Evolutionary conservation across 2,329 filamentous ascomycete genomes (phyloP).

Genomic region (Plectosphaerella cucumerina): DNA sequence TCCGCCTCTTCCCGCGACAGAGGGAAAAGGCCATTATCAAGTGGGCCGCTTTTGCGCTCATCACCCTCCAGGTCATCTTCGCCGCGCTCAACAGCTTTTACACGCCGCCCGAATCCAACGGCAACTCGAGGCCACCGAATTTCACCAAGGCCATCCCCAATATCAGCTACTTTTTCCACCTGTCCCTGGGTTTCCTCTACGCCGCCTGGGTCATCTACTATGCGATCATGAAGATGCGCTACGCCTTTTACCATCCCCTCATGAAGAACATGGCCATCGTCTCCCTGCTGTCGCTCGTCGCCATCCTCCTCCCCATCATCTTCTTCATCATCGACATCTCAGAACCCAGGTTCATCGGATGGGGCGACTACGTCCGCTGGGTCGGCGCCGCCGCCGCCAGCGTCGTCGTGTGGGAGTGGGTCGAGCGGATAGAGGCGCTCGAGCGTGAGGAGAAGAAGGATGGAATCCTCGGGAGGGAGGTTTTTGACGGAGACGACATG

Average conservation of each 20-base stretch:
- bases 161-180: constrained; percentile 83
- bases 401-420: constrained; percentile 98
- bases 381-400: constrained; percentile 92
- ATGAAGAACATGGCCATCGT: constrained; percentile 88
- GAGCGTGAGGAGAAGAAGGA: constrained; percentile 94
- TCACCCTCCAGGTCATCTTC: constrained; percentile 86
- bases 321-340: constrained; percentile 92
- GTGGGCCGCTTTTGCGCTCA: constrained; percentile 94
- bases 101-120: constrained; percentile 45
- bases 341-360: constrained; percentile 78
- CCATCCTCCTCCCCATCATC: constrained; percentile 84
- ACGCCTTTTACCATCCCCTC: constrained; percentile 83
- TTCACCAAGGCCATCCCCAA: constrained; percentile 91
- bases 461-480: constrained; percentile 82
- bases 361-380: constrained; percentile 95
- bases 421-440: constrained; percentile 87
- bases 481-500: constrained; percentile 94
- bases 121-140: constrained; percentile 60
- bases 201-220: constrained; percentile 95
- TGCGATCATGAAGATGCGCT: constrained; percentile 83
- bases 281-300: constrained; percentile 70
- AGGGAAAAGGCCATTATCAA: constrained; percentile 98
- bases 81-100: constrained; percentile 85
- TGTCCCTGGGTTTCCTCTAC: constrained; percentile 82
- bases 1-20: constrained; percentile 90